A percentile compares a stretch with the other conserved stretches of the same genome.
Evolutionary conservation across 352 stramenopile genomes (phyloP).

Genomic region (Elongisporangium anandrum): DNA sequence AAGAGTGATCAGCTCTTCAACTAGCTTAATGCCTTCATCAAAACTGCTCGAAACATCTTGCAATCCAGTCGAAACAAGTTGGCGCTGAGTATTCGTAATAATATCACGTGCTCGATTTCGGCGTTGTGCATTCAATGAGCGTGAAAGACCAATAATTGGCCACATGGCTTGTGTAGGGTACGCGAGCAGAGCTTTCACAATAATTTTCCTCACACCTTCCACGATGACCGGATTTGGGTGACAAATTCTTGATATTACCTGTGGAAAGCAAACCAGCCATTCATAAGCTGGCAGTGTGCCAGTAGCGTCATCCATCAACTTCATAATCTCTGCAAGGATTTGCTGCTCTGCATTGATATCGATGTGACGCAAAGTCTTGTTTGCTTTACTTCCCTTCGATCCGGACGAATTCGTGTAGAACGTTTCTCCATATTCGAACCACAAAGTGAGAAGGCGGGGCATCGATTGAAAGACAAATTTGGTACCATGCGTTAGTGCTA

Average conservation of each 20-base stretch:
- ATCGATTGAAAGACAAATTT: slow-evolving; percentile 98
- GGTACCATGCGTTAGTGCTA: slow-evolving; percentile 71
- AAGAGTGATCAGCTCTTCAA: slow-evolving; percentile 92
- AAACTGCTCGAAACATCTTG: slow-evolving; percentile 83
- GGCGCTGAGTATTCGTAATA: slow-evolving; percentile 52
- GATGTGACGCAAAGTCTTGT: slow-evolving; percentile 60
- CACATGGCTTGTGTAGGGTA: slow-evolving; percentile 98
- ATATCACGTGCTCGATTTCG: slow-evolving; percentile 59
- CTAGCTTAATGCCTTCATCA: slow-evolving; percentile 84
- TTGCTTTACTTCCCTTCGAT: slow-evolving; percentile 34
- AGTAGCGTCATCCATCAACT: slow-evolving; percentile 53
- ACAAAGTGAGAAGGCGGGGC: slow-evolving; percentile 95
- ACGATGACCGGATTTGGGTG: slow-evolving; percentile 86
- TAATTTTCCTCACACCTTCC: slow-evolving; percentile 89
- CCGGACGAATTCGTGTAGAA: slow-evolving; percentile 33
- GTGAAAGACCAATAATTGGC: slow-evolving; percentile 92
- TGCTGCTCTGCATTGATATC: slow-evolving; percentile 59
- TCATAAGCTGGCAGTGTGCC: slow-evolving; percentile 80
- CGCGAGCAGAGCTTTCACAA: slow-evolving; percentile 89
- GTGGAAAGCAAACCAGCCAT: slow-evolving; percentile 97
- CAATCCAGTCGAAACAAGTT: slow-evolving; percentile 55
- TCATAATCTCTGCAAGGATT: slow-evolving; percentile 63
- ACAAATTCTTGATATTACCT: slow-evolving; percentile 96
- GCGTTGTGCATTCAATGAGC: slow-evolving; percentile 85
- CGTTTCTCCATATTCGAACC: slow-evolving; percentile 94